Conservation (phyloP, 768 basidiomycete species). For the Albatrellus ellisii region DNA sequence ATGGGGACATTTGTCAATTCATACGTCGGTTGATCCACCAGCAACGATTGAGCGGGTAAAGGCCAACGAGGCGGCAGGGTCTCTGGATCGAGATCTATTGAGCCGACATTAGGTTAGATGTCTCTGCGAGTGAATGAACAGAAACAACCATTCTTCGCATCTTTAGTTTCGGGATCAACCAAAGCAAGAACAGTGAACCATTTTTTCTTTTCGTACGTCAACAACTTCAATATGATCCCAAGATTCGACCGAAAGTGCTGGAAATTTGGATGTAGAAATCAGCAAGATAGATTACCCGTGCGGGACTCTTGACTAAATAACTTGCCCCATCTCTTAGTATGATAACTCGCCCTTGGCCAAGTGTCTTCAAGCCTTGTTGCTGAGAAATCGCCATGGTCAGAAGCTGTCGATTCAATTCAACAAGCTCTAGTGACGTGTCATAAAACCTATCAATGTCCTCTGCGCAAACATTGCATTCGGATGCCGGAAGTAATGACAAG, state of each 20-base stretch:
- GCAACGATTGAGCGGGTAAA: slow-evolving; percentile 32
- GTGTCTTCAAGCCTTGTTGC: slow-evolving; percentile 51
- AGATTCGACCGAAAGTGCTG: slow-evolving; percentile 68
- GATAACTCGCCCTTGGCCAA: slow-evolving; percentile 69
- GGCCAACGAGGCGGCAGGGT: slow-evolving; percentile 73
- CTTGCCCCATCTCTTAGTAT: slow-evolving; percentile 72
- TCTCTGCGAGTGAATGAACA: not conserved
- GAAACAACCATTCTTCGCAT: slow-evolving; percentile 44
- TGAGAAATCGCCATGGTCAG: slow-evolving; percentile 44
- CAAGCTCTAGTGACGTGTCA: slow-evolving; percentile 50
- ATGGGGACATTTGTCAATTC: slow-evolving; percentile 53
- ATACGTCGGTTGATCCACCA: slow-evolving; percentile 43
- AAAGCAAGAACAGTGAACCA: slow-evolving; percentile 62
- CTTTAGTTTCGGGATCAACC: slow-evolving; percentile 51
- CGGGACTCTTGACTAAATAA: slow-evolving; percentile 1
- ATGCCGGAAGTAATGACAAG: slow-evolving; percentile 45
- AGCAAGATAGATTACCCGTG: too few relatives aligned
- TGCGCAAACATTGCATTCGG: slow-evolving; percentile 57
- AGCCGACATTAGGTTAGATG: not conserved
- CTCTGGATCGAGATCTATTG: slow-evolving; percentile 41
- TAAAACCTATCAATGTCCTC: slow-evolving; percentile 69
- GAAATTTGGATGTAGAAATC: slow-evolving; percentile 2
- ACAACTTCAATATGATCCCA: slow-evolving; percentile 54
- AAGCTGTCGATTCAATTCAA: slow-evolving; percentile 48
- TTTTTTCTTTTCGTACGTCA: slow-evolving; percentile 32